phyloP scores from a whole-genome alignment of 257 asterid species.

The Nicotiana sylvestris region DNA sequence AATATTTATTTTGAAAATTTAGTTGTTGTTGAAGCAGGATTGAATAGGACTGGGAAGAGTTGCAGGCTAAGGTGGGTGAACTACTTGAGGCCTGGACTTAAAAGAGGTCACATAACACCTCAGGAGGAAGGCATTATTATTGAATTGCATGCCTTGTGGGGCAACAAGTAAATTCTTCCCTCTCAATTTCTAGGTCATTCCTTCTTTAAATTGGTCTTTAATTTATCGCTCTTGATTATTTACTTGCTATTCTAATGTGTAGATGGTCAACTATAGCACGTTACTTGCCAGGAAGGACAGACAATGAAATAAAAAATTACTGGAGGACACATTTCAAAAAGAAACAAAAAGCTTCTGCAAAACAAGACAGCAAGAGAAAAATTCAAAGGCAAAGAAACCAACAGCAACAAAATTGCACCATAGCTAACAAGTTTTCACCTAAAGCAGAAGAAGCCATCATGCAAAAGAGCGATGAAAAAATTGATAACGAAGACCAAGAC shows the following conservation, averaged over 20 bases:
- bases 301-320: conserved; percentile 35
- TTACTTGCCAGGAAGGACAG: conserved; percentile 43
- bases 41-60: conserved; percentile 43
- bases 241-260: not conserved
- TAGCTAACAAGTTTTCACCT: not conserved
- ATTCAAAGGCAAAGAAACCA: not conserved
- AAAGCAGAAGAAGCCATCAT: not conserved
- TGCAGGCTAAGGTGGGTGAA: conserved; percentile 52
- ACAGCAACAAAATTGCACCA: not conserved
- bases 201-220: not conserved
- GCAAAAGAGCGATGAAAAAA: not conserved
- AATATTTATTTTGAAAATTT: not conserved
- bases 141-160: conserved; percentile 46
- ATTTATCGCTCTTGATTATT: not conserved
- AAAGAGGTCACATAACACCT: conserved; percentile 39
- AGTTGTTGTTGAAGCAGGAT: conserved; percentile 18
- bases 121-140: conserved; percentile 43
- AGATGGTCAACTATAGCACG: conserved; percentile 45
- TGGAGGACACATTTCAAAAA: conserved; percentile 42
- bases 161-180: conserved; percentile 31
- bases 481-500: not conserved
- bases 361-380: conserved; percentile 10
- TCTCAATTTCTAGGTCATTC: not conserved
- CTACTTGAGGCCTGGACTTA: conserved; percentile 42
- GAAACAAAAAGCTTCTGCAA: conserved; percentile 12